Evolutionary conservation across 306 rosid genomes (phyloP).

Genomic region (Delonix regia): DNA sequence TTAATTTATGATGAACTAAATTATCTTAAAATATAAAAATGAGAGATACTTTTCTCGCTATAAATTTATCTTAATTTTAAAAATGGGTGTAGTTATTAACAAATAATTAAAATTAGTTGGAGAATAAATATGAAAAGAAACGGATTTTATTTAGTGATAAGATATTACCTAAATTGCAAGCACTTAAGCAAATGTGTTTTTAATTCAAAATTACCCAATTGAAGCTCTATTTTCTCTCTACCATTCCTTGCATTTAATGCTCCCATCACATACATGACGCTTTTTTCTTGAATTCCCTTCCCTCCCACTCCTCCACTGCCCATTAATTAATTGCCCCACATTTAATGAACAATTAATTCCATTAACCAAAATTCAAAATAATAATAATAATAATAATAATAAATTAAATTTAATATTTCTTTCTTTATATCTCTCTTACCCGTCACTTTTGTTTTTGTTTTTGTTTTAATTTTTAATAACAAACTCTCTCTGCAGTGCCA

Average conservation of each 20-base stretch:
- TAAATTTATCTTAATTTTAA: too few species aligned
- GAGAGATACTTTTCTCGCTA: too few species aligned
- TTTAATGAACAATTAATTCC: conserved; percentile 59
- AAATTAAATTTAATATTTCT: not conserved
- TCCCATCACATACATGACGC: conserved; percentile 61
- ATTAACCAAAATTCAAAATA: not conserved
- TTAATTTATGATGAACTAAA: too few species aligned
- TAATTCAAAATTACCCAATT: conserved; percentile 12
- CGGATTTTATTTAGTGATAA: not conserved
- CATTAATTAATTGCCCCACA: conserved; percentile 58
- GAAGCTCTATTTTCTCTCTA: not conserved
- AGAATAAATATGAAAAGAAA: not conserved
- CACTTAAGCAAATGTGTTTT: conserved; percentile 3
- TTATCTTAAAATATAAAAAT: too few species aligned
- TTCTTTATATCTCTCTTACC: too few species aligned
- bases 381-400: not conserved
- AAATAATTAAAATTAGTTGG: not conserved
- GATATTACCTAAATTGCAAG: not conserved
- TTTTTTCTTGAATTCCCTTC: conserved; percentile 68
- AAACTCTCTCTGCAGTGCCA: conserved; percentile 44
- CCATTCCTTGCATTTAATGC: conserved; percentile 48
- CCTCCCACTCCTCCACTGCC: conserved; percentile 68
- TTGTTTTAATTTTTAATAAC: conserved; percentile 32
- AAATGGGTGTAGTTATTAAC: not conserved
- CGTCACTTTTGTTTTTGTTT: too few species aligned